Percentiles rank a stretch among this genome's conserved stretches.
These are phyloP conservation scores for Balakata baccata DNA, from an alignment of 345 rosid species.

Conservation along the genomic window DNA sequence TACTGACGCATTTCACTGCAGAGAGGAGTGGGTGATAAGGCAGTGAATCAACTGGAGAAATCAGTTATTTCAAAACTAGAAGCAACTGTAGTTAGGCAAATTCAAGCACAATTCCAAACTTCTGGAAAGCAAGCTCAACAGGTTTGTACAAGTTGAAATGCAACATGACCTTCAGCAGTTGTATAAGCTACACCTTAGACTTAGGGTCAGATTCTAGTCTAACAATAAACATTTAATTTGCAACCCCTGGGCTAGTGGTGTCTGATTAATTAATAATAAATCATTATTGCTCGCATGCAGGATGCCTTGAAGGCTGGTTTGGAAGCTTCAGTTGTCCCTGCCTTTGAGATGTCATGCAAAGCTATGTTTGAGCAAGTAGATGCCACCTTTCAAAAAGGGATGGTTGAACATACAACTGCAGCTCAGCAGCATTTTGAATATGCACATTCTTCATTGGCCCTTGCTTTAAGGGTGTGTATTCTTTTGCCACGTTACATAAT, in stretches of 20 bases:
- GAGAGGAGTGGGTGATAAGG: conserved; percentile 90
- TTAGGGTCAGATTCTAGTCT: neutral
- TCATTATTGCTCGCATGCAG: conserved; percentile 31
- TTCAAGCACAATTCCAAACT: conserved; percentile 84
- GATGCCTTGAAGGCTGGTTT: conserved; percentile 65
- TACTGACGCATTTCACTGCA: conserved; percentile 34
- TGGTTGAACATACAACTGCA: conserved; percentile 66
- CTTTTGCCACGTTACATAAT: neutral
- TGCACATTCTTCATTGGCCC: conserved; percentile 62
- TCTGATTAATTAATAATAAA: conserved; percentile 7
- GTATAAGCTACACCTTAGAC: neutral
- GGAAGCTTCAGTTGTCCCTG: conserved; percentile 76
- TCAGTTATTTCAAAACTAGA: conserved; percentile 78
- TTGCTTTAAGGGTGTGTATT: conserved; percentile 61
- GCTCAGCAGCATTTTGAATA: conserved; percentile 73
- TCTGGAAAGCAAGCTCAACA: conserved; percentile 92
- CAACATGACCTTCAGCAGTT: neutral
- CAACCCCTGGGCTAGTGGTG: neutral
- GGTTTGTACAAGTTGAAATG: conserved; percentile 39
- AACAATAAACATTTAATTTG: neutral
- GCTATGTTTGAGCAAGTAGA: conserved; percentile 91
- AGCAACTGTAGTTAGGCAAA: conserved; percentile 75
- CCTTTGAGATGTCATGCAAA: conserved; percentile 88
- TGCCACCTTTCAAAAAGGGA: conserved; percentile 73
- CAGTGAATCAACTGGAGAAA: conserved; percentile 80